These are phyloP conservation scores for Orychophragmus violaceus DNA, from an alignment of 345 rosid species.

Conservation along the genomic window DNA sequence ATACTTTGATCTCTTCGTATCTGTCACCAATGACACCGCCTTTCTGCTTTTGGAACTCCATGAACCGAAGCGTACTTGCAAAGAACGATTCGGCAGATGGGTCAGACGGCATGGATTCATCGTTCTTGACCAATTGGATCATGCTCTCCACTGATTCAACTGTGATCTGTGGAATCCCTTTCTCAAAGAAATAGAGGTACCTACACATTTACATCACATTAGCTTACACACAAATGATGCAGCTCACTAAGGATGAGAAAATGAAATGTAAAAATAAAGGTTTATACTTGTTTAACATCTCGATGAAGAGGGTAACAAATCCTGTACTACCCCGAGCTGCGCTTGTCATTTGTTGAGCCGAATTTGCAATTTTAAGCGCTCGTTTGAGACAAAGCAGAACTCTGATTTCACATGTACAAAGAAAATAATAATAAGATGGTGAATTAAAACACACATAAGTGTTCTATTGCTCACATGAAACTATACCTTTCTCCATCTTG, in stretches of 20 bases:
- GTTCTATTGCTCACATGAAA: background rate
- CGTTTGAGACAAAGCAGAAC: slow-evolving; percentile 88
- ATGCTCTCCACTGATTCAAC: slow-evolving; percentile 73
- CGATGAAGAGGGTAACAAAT: slow-evolving; percentile 75
- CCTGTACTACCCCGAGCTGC: slow-evolving; percentile 74
- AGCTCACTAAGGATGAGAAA: background rate
- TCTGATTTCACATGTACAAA: slow-evolving; percentile 30
- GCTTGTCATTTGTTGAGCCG: slow-evolving; percentile 81
- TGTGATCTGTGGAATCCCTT: slow-evolving; percentile 71
- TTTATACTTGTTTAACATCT: slow-evolving; percentile 91
- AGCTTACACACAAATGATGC: background rate
- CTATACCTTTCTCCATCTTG: slow-evolving; percentile 90
- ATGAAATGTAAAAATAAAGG: background rate
- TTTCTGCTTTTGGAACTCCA: slow-evolving; percentile 93
- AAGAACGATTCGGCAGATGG: slow-evolving; percentile 72
- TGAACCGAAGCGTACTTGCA: slow-evolving; percentile 64
- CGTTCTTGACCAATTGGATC: slow-evolving; percentile 68
- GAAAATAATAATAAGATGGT: background rate
- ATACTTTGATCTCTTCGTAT: slow-evolving; percentile 66
- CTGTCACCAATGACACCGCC: slow-evolving; percentile 82
- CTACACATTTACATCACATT: slow-evolving; percentile 31
- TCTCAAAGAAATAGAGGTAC: slow-evolving; percentile 89
- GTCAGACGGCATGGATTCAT: slow-evolving; percentile 46
- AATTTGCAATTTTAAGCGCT: slow-evolving; percentile 87
- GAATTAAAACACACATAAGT: background rate